A percentile compares a stretch with the other conserved stretches of the same genome.
Evolutionary conservation across 352 stramenopile genomes (phyloP).

Genomic region (Phytophthora hybrid): DNA sequence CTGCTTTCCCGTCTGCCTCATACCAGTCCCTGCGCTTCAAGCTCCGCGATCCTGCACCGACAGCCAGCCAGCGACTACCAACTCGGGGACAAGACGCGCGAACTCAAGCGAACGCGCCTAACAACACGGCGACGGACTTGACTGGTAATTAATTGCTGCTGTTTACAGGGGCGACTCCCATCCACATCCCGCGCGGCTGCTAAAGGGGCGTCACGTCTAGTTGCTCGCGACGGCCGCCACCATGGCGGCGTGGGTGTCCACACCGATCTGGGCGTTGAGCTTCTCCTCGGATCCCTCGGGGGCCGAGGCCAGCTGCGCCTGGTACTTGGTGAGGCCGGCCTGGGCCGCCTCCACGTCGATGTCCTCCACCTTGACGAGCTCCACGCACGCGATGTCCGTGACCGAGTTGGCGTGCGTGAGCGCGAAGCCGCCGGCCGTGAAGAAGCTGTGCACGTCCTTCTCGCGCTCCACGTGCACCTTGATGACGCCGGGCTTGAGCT

Average conservation of each 20-base stretch:
- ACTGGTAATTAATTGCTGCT: constrained; percentile 50
- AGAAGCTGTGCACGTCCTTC: constrained; percentile 96
- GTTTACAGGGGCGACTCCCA: neutral
- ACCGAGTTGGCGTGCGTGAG: constrained; percentile 96
- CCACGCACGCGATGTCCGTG: constrained; percentile 97
- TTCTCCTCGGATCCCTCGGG: constrained; percentile 90
- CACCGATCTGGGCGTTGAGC: constrained; percentile 96
- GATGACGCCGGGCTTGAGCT: constrained; percentile 97
- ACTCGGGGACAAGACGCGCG: constrained; percentile 3
- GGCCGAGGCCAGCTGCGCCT: constrained; percentile 81
- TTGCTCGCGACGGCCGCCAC: constrained; percentile 85
- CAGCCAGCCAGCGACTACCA: neutral
- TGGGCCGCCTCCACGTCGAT: constrained; percentile 92
- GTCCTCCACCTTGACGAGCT: constrained; percentile 97
- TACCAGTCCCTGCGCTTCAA: neutral
- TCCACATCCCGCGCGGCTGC: neutral
- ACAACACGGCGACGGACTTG: constrained; percentile 30
- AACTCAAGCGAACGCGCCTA: constrained; percentile 33
- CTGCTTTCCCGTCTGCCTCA: neutral
- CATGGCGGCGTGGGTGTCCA: constrained; percentile 96
- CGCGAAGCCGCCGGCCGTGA: constrained; percentile 97
- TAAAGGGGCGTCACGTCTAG: constrained; percentile 32
- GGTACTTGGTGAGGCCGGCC: constrained; percentile 93
- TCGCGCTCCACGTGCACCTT: constrained; percentile 87
- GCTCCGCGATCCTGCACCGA: neutral